Conservation (phyloP, 306 rosid species). For the Pachyrhizus erosus region DNA sequence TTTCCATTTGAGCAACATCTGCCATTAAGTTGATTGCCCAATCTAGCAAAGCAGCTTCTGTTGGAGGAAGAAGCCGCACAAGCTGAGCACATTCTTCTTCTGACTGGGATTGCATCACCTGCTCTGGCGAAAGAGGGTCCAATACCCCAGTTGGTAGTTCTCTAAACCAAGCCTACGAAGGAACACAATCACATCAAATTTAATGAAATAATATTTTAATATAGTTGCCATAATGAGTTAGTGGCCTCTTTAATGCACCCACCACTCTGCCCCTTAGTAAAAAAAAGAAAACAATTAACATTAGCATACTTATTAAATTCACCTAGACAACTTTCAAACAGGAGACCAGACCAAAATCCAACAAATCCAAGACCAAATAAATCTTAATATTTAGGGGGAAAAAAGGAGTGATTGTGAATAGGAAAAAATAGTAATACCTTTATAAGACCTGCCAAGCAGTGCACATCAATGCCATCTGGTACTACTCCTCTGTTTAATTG, state of each 20-base stretch:
- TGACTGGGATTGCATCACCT: constrained; percentile 91
- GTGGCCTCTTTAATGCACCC: constrained; percentile 29
- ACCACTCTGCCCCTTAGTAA: constrained; percentile 21
- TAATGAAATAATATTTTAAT: constrained; percentile 21
- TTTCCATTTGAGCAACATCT: constrained; percentile 89
- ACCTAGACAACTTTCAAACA: constrained; percentile 30
- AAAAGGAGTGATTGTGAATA: neutral
- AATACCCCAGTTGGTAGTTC: constrained; percentile 91
- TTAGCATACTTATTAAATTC: constrained; percentile 19
- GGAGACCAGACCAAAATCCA: constrained; percentile 22
- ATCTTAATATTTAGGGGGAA: neutral
- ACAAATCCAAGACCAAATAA: constrained; percentile 26
- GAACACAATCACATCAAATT: constrained; percentile 38
- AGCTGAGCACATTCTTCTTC: constrained; percentile 92
- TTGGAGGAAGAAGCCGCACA: constrained; percentile 81
- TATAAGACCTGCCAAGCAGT: constrained; percentile 95
- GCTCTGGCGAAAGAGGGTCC: constrained; percentile 94
- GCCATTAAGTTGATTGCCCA: constrained; percentile 99
- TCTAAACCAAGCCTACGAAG: constrained; percentile 92
- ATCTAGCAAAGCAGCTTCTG: constrained; percentile 90
- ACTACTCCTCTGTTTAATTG: constrained; percentile 85
- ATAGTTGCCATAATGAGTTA: constrained; percentile 30
- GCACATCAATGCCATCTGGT: constrained; percentile 83
- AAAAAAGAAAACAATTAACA: constrained; percentile 34
- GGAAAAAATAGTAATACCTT: constrained; percentile 58